Percentiles rank a stretch among this genome's conserved stretches.
These are phyloP conservation scores for Xanthoparmelia taractica DNA, from an alignment of 495 filamentous ascomycete species.

Conservation along the genomic window DNA sequence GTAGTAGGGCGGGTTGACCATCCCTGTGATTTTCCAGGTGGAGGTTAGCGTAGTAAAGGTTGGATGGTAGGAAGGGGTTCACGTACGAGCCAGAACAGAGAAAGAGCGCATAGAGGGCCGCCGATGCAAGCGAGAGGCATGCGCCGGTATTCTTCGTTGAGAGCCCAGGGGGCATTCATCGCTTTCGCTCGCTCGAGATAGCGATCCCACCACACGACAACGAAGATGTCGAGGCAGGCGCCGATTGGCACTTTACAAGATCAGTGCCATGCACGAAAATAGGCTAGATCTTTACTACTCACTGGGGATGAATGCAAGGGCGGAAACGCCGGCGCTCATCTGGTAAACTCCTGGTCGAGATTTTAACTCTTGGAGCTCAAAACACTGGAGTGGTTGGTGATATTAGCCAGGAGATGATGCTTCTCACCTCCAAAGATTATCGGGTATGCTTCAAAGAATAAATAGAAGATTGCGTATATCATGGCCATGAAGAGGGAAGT, in stretches of 20 bases:
- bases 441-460: conserved; percentile 51
- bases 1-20: conserved; percentile 35
- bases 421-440: conserved; percentile 42
- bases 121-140: conserved; percentile 38
- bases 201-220: conserved; percentile 37
- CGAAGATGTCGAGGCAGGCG: conserved; percentile 29
- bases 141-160: conserved; percentile 37
- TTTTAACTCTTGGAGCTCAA: neutral
- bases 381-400: neutral
- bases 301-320: conserved; percentile 36
- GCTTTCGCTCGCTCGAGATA: conserved; percentile 35
- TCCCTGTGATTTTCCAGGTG: conserved; percentile 16
- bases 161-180: conserved; percentile 33
- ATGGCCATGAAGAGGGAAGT: conserved; percentile 50
- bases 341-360: conserved; percentile 29
- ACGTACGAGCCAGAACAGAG: conserved; percentile 34
- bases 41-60: neutral
- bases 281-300: conserved; percentile 15
- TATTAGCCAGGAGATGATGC: neutral
- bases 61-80: neutral
- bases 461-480: conserved; percentile 56
- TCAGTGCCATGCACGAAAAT: neutral
- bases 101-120: conserved; percentile 35
- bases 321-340: conserved; percentile 34
- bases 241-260: conserved; percentile 30